Conservation (phyloP, 2,329 filamentous ascomycete genomes). For the Stemphylium beticola region DNA sequence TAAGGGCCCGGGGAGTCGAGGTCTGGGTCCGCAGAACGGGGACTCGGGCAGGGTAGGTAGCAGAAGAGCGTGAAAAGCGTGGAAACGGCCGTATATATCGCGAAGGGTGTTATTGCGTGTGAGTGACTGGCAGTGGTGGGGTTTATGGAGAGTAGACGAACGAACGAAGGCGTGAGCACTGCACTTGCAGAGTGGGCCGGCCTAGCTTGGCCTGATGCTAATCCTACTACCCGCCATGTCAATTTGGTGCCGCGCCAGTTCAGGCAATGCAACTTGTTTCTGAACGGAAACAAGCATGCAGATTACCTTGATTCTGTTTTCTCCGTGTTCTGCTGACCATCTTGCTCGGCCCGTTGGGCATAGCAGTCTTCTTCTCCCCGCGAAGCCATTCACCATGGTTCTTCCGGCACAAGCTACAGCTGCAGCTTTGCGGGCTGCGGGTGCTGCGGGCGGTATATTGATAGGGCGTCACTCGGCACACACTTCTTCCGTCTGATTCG, state of each 20-base stretch:
- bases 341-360: neutral
- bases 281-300: neutral
- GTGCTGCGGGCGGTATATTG: slow-evolving; percentile 7
- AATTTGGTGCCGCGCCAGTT: slow-evolving; percentile 7
- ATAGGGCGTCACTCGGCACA: slow-evolving; percentile 15
- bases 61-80: neutral
- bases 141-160: slow-evolving; percentile 8
- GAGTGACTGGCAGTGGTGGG: slow-evolving; percentile 8
- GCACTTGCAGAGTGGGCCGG: slow-evolving; percentile 12
- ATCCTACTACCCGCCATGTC: slow-evolving; percentile 11
- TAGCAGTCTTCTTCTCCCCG: neutral
- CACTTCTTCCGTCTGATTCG: slow-evolving; percentile 9
- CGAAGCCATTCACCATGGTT: neutral
- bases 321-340: neutral
- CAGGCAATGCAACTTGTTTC: neutral
- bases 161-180: slow-evolving; percentile 14
- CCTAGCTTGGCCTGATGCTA: slow-evolving; percentile 7
- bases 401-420: slow-evolving; percentile 9
- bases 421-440: slow-evolving; percentile 7
- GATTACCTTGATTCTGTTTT: neutral
- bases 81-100: neutral
- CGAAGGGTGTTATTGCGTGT: neutral
- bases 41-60: neutral
- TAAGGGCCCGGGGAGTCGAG: neutral
- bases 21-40: slow-evolving; percentile 1